Conservation (phyloP, 345 rosid genomes). For the Limnanthes douglasii region DNA sequence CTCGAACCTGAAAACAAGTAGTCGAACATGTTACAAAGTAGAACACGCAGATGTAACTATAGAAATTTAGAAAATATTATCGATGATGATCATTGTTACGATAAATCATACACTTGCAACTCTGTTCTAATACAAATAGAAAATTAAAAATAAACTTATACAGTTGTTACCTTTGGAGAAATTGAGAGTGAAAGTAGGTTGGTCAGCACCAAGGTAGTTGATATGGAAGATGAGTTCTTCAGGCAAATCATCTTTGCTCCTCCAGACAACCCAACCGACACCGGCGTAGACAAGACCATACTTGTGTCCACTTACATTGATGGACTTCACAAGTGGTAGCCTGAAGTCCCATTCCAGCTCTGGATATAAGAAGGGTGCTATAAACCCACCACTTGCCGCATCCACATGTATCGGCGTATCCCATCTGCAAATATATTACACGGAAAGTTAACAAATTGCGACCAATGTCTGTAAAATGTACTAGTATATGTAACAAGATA, state of each 20-base stretch:
- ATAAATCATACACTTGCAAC: not conserved
- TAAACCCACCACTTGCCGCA: constrained; percentile 93
- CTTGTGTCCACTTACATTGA: constrained; percentile 86
- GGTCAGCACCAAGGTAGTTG: constrained; percentile 87
- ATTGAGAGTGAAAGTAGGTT: constrained; percentile 92
- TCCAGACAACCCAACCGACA: constrained; percentile 96
- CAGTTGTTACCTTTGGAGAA: constrained; percentile 60
- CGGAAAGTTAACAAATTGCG: constrained; percentile 1
- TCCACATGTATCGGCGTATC: constrained; percentile 87
- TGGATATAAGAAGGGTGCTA: constrained; percentile 87
- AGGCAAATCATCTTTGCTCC: constrained; percentile 68
- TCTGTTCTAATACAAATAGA: not conserved
- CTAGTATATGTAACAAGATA: not conserved
- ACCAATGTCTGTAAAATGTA: too few relatives aligned
- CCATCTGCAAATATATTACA: constrained; percentile 27
- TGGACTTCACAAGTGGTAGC: constrained; percentile 77
- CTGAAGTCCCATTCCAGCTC: constrained; percentile 94
- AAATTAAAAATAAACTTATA: not conserved
- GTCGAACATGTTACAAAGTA: constrained; percentile 7
- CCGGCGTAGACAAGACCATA: constrained; percentile 93
- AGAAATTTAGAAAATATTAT: not conserved
- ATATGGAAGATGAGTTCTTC: constrained; percentile 94
- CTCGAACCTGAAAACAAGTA: constrained; percentile 9
- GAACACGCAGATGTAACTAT: constrained; percentile 18
- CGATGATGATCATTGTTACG: not conserved